Conservation (phyloP, 192 early-diverging fungal genomes). For the Coemansia sp. region DNA sequence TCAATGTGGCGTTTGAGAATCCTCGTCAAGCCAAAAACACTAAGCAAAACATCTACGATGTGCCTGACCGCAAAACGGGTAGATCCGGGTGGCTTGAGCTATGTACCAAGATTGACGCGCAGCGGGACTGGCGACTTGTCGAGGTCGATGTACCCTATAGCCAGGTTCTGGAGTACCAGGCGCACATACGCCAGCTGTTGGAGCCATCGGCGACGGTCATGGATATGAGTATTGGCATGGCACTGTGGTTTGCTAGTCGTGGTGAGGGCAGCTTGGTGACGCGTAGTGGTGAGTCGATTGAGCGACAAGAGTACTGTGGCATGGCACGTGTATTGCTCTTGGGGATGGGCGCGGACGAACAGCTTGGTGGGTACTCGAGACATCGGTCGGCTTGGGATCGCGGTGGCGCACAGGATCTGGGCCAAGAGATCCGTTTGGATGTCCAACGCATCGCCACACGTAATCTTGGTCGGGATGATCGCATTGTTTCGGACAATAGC, state of each 20-base stretch:
- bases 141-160: constrained; percentile 82
- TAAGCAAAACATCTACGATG: constrained; percentile 47
- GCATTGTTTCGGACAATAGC: constrained; percentile 83
- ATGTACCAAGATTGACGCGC: constrained; percentile 59
- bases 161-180: constrained; percentile 59
- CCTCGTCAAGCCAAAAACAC: constrained; percentile 58
- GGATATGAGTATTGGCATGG: constrained; percentile 97
- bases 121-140: constrained; percentile 86
- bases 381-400: constrained; percentile 74
- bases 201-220: constrained; percentile 85
- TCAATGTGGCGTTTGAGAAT: constrained; percentile 97
- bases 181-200: constrained; percentile 72
- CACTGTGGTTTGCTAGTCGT: constrained; percentile 94
- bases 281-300: not conserved
- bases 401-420: constrained; percentile 65
- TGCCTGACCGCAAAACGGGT: constrained; percentile 86
- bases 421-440: constrained; percentile 79
- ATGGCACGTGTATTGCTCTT: constrained; percentile 76
- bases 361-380: constrained; percentile 88
- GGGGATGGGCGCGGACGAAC: constrained; percentile 93
- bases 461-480: constrained; percentile 93
- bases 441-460: constrained; percentile 81
- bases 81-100: constrained; percentile 57
- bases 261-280: constrained; percentile 59
- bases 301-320: constrained; percentile 31